Conservation (phyloP, 1,139 yeast genomes). For the Saccharomyces hybrid region DNA sequence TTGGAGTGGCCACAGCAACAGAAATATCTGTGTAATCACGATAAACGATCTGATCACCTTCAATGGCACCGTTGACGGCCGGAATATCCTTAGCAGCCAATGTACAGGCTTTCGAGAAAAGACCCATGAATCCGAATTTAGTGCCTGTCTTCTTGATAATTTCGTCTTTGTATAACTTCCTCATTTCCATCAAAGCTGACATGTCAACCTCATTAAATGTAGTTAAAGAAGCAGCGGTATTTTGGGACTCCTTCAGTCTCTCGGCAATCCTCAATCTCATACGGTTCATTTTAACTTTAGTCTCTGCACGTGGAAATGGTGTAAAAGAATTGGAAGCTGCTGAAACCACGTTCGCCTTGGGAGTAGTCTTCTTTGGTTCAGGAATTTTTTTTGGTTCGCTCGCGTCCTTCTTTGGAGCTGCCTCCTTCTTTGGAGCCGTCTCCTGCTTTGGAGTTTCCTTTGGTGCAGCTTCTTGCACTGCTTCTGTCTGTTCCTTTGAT, state of each 20-base stretch:
- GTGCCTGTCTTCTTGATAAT: conserved; percentile 87
- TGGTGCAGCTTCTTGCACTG: conserved; percentile 22
- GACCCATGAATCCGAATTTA: conserved; percentile 98
- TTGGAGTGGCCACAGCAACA: conserved; percentile 97
- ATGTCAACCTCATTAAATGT: conserved; percentile 98
- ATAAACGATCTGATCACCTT: conserved; percentile 88
- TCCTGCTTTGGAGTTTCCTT: conserved; percentile 9
- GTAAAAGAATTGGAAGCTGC: conserved; percentile 43
- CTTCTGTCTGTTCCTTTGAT: conserved; percentile 28
- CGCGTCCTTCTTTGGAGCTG: conserved; percentile 9
- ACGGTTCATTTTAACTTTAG: conserved; percentile 97
- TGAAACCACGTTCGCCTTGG: conserved; percentile 31
- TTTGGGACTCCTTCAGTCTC: conserved; percentile 99
- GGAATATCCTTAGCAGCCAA: conserved; percentile 95
- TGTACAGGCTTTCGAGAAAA: conserved; percentile 89
- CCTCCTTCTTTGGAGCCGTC: conserved; percentile 13
- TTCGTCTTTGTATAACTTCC: conserved; percentile 95
- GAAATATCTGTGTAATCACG: conserved; percentile 96
- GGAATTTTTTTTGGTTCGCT: conserved; percentile 19
- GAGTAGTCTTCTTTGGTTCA: conserved; percentile 23
- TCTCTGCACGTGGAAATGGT: conserved; percentile 74
- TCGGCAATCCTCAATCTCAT: conserved; percentile 99
- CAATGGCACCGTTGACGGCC: conserved; percentile 92
- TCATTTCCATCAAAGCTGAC: conserved; percentile 87
- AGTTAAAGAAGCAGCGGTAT: conserved; percentile 96